Evolutionary conservation across 2,329 filamentous ascomycete species (phyloP), one percentile per base, ranked within the genome.

Genomic region (Colletotrichum sp.): DNA sequence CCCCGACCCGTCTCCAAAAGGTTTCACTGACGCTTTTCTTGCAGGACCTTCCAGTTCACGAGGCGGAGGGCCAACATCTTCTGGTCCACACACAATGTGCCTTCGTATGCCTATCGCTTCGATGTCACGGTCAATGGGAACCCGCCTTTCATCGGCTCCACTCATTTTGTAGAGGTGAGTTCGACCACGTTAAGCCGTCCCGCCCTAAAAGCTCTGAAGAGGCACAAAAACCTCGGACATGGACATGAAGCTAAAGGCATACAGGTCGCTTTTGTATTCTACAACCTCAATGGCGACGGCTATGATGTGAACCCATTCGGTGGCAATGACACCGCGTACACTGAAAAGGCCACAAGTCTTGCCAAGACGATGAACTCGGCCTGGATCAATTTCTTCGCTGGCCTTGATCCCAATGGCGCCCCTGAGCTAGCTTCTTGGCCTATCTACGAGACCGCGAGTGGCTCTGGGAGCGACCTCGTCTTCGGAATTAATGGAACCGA

Each of bases 251-350:
- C 27, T 60, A n/a, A 60, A 36, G 18, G 12, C 7, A 22, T 10
- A 3, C 1, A 87, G 70, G 81, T 88, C 25, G 80, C 84, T 8
- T 83, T 89, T 68, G 82, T 84, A n/a, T 88, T 89, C 70, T 79
- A 81, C 58, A 85, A 84, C 65, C 61, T 80, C 15, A 77, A 80
- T 34, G 83, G 83, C 18, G 75, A 79, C 8, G 83, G 83, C 56
- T 84, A 84, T 55, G 67, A 60, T n/a, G 72, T 61, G 0, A 83
- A 83, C 66, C 83, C 83, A 2, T 83, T 84, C 34, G 81, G 75
- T 7, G 80, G 80, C n/a, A 78, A 79, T 36, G 77, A 78, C 7
- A 74, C 78, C 8, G 55, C 55, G 4, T 84, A 82, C 66, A 79
- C 79, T 2, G 71, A 60, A 4, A 70, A 80, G 70, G 79, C 81